A percentile compares a stretch with the other conserved stretches of the same genome.
Conservation (phyloP, 441 rosid species). For the Corymbia citriodora region DNA sequence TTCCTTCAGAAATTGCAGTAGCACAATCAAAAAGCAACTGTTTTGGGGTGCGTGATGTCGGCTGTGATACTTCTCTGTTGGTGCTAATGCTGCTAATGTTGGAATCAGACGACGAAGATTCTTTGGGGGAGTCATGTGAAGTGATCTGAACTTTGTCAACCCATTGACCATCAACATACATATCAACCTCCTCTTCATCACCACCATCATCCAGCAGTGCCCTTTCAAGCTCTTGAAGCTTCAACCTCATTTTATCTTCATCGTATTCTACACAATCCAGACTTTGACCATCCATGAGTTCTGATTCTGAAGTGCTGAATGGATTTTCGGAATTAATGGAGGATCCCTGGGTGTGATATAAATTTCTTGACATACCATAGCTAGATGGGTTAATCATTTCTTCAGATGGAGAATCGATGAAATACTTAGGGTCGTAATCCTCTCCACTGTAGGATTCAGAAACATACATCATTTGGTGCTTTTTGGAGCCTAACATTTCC, state of each 20-base stretch:
- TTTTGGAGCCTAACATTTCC: slow-evolving; percentile 43
- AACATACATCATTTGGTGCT: slow-evolving; percentile 41
- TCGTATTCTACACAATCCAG: slow-evolving; percentile 46
- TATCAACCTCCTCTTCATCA: slow-evolving; percentile 43
- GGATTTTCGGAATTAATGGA: slow-evolving; percentile 33
- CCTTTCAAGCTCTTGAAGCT: slow-evolving; percentile 87
- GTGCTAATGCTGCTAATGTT: slow-evolving; percentile 54
- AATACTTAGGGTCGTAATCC: slow-evolving; percentile 70
- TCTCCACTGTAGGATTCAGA: slow-evolving; percentile 56
- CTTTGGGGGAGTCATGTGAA: slow-evolving; percentile 75
- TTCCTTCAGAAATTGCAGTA: slow-evolving; percentile 56
- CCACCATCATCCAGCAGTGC: slow-evolving; percentile 62
- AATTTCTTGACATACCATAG: slow-evolving; percentile 49
- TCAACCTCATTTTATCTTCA: slow-evolving; percentile 55
- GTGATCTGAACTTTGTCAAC: slow-evolving; percentile 38
- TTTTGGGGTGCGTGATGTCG: slow-evolving; percentile 49
- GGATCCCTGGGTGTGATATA: slow-evolving; percentile 38
- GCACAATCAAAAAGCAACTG: slow-evolving; percentile 80
- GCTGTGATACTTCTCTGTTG: slow-evolving; percentile 51
- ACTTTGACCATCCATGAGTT: slow-evolving; percentile 36
- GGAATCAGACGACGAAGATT: slow-evolving; percentile 75
- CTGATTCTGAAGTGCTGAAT: slow-evolving; percentile 25
- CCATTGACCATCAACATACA: slow-evolving; percentile 73
- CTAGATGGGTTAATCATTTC: slow-evolving; percentile 49
- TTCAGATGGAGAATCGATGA: slow-evolving; percentile 65